These are phyloP conservation scores for Trypethelium eluteriae DNA, from an alignment of 495 filamentous ascomycete species.

Conservation along the genomic window DNA sequence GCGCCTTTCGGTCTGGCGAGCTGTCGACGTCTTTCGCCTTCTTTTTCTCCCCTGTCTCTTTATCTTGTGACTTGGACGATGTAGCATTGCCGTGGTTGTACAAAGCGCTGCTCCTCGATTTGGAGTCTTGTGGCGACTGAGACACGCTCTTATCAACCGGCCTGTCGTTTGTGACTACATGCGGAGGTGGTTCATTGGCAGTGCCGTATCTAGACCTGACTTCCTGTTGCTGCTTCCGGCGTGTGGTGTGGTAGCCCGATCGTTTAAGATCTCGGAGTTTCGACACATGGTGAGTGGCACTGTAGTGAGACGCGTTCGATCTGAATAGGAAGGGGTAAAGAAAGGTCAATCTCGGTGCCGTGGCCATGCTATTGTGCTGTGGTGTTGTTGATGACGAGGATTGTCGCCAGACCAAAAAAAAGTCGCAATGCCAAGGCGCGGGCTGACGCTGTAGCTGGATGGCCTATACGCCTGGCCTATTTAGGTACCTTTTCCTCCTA, in stretches of 20 bases:
- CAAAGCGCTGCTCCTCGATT: slow-evolving; percentile 24
- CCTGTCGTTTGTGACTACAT: slow-evolving; percentile 25
- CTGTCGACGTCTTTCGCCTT: neutral
- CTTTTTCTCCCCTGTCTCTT: slow-evolving; percentile 10
- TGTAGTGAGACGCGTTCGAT: neutral
- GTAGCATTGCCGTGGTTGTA: slow-evolving; percentile 19
- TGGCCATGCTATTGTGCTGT: slow-evolving; percentile 28
- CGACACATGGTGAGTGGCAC: slow-evolving; percentile 2
- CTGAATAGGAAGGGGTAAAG: slow-evolving; percentile 35
- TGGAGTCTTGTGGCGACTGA: neutral
- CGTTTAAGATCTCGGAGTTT: slow-evolving; percentile 16
- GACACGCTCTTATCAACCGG: slow-evolving; percentile 22
- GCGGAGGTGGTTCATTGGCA: slow-evolving; percentile 51
- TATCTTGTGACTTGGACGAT: slow-evolving; percentile 16
- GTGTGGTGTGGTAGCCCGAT: slow-evolving; percentile 28
- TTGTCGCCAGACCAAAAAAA: neutral
- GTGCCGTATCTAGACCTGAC: slow-evolving; percentile 51
- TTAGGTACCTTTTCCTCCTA: no score
- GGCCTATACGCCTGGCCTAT: no score
- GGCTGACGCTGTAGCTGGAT: neutral
- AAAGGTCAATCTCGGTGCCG: slow-evolving; percentile 34
- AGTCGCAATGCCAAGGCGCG: neutral
- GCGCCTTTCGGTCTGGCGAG: slow-evolving; percentile 4
- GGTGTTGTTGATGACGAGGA: neutral
- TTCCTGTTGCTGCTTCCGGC: slow-evolving; percentile 21